These are phyloP conservation scores for Calvatia gigantea DNA, from an alignment of 768 basidiomycete genomes.

Conservation along the genomic window DNA sequence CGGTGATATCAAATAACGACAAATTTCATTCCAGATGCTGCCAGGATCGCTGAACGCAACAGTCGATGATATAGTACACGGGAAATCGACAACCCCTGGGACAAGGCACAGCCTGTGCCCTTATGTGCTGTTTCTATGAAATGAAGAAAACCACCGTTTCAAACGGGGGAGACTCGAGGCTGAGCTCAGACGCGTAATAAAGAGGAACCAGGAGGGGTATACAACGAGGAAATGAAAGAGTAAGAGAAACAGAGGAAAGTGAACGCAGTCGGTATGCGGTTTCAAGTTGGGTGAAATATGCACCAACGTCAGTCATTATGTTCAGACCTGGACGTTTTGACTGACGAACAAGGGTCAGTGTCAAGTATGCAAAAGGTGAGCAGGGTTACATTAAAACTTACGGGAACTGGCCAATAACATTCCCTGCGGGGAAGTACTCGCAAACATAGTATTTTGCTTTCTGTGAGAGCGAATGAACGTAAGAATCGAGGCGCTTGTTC, in stretches of 20 bases:
- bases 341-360: conserved; percentile 21
- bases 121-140: background rate
- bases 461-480: conserved; percentile 28
- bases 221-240: conserved; percentile 2
- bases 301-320: background rate
- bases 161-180: background rate
- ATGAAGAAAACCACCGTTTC: background rate
- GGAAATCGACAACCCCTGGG: background rate
- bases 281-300: background rate
- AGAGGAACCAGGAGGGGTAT: conserved; percentile 4
- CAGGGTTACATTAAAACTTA: conserved; percentile 30
- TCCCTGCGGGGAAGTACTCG: conserved; percentile 64
- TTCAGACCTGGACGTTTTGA: conserved; percentile 42
- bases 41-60: background rate
- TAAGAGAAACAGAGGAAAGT: background rate
- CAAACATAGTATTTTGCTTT: conserved; percentile 61
- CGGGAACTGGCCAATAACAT: conserved; percentile 60
- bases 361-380: background rate
- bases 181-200: conserved; percentile 13
- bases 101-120: background rate
- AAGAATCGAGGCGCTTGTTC: background rate
- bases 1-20: background rate
- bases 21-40: conserved; percentile 11
- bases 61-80: background rate
- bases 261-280: background rate